phyloP scores from a whole-genome alignment of 768 basidiomycete species.

The Tylopilus sp. region DNA sequence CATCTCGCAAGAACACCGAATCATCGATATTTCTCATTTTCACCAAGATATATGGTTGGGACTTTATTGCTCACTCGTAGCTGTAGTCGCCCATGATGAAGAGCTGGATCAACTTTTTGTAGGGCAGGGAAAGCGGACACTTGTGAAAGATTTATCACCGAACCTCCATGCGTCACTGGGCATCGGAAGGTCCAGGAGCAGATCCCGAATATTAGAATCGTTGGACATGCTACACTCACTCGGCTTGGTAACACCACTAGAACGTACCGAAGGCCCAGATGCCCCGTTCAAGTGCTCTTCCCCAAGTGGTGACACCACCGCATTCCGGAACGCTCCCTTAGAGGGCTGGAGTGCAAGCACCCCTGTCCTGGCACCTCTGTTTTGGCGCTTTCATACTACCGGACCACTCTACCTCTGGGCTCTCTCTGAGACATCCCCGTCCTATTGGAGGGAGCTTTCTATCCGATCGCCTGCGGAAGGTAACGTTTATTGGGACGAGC shows the following conservation, averaged over 20 bases:
- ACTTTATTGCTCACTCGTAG: conserved; percentile 63
- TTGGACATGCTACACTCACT: conserved; percentile 57
- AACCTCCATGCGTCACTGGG: conserved; percentile 50
- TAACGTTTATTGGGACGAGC: conserved; percentile 53
- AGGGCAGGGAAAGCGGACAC: conserved; percentile 44
- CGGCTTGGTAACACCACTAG: conserved; percentile 57
- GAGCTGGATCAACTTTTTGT: conserved; percentile 53
- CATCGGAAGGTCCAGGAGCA: conserved; percentile 55
- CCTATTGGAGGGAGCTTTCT: conserved; percentile 52
- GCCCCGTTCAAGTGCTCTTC: conserved; percentile 47
- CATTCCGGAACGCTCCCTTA: conserved; percentile 42
- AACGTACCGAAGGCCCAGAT: conserved; percentile 36
- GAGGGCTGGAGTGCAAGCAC: conserved; percentile 45
- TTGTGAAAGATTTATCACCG: conserved; percentile 51
- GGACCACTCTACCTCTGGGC: conserved; percentile 65
- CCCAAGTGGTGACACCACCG: conserved; percentile 40
- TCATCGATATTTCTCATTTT: conserved; percentile 60
- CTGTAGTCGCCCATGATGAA: conserved; percentile 52
- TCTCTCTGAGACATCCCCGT: conserved; percentile 44
- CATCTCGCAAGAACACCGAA: conserved; percentile 49
- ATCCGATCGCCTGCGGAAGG: conserved; percentile 39
- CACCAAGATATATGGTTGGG: conserved; percentile 60
- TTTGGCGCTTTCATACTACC: conserved; percentile 57
- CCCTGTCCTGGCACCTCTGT: conserved; percentile 49
- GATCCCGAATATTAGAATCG: conserved; percentile 58